Percentiles rank a stretch among this genome's conserved stretches.
Conservation (phyloP, 2,329 filamentous ascomycete species). For the Alternaria incomplexa region DNA sequence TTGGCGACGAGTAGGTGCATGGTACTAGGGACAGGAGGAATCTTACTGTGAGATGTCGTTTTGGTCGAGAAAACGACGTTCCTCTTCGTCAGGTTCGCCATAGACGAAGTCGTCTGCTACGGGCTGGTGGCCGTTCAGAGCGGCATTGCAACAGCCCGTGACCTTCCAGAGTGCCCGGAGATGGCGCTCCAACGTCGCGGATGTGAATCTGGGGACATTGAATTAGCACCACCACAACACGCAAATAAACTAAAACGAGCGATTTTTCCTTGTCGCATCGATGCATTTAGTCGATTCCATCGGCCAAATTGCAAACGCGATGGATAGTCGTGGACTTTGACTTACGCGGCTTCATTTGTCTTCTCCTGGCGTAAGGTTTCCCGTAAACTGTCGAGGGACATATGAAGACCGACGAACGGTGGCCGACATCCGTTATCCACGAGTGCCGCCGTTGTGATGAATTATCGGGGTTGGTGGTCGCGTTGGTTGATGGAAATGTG, state of each 20-base stretch:
- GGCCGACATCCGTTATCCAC: slow-evolving; percentile 58
- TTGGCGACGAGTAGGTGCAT: neutral
- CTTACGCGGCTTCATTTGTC: slow-evolving; percentile 54
- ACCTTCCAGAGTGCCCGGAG: slow-evolving; percentile 85
- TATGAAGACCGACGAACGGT: slow-evolving; percentile 50
- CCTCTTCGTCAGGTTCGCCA: slow-evolving; percentile 59
- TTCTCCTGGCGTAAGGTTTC: slow-evolving; percentile 50
- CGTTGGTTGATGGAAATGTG: slow-evolving; percentile 45
- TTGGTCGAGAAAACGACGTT: slow-evolving; percentile 62
- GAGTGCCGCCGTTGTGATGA: slow-evolving; percentile 50
- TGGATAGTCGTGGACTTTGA: slow-evolving; percentile 24
- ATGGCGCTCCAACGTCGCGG: slow-evolving; percentile 67
- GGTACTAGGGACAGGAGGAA: slow-evolving; percentile 5
- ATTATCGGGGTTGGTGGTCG: slow-evolving; percentile 36
- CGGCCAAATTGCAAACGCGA: slow-evolving; percentile 23
- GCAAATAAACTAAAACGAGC: slow-evolving; percentile 46
- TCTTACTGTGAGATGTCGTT: slow-evolving; percentile 65
- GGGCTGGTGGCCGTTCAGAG: slow-evolving; percentile 59
- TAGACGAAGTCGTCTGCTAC: slow-evolving; percentile 63
- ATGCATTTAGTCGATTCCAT: slow-evolving; percentile 18
- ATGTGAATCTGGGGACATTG: slow-evolving; percentile 74
- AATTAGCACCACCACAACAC: slow-evolving; percentile 49
- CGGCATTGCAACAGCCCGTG: slow-evolving; percentile 59
- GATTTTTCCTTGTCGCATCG: slow-evolving; percentile 51
- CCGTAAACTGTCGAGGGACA: slow-evolving; percentile 56